Base-by-base conservation (phyloP, 306 rosid species). In the Lathyrus tuberosus region DNA sequence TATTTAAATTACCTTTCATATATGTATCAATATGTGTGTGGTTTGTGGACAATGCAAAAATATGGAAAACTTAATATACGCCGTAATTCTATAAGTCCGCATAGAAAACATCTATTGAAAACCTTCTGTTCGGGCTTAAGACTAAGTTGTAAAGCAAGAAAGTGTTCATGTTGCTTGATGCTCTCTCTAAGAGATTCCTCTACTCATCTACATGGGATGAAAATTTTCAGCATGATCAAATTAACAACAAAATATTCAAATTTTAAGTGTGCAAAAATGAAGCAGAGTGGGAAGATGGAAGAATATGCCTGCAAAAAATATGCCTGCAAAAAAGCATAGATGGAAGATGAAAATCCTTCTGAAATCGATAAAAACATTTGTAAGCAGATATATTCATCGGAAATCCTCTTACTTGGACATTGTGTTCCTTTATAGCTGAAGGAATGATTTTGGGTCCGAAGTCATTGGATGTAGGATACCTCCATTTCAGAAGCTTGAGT, bases 361-460 rank as follows among this genome's bases (percentile, higher is more conserved):
- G 26, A 69, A 67, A 68, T 38, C 17, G 54, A 72, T 38, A 43
- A 22, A 73, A 58, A 16, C 37, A 69, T 44, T 28, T 43, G 47
- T 54, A 47, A 43, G 30, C 40, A 26, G 12, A 70, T 44, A 53
- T 12, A 16, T 59, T 51, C 17, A 12, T 61, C 12, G 46, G 38
- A 64, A 65, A 13, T 74, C 61, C 18, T 75, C 88, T 88, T 90
- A 90, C 98, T 71, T 90, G 93, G 74, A 93, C 98, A 67, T 86
- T 43, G 10, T 82, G 80, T 47, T 93, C 96, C 65, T 38, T 72
- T 78, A 93, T 80, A 72, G 96, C 91, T 33, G 96, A 86, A 22
- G 98, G 98, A 75, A 93, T 93, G 78, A 93, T 86, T 85, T 93
- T 96, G 56, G 96, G 90, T 70, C 98, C 98, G 2, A 93, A 93